Conservation (phyloP, 352 stramenopile species). For the Phytophthora pluvialis region DNA sequence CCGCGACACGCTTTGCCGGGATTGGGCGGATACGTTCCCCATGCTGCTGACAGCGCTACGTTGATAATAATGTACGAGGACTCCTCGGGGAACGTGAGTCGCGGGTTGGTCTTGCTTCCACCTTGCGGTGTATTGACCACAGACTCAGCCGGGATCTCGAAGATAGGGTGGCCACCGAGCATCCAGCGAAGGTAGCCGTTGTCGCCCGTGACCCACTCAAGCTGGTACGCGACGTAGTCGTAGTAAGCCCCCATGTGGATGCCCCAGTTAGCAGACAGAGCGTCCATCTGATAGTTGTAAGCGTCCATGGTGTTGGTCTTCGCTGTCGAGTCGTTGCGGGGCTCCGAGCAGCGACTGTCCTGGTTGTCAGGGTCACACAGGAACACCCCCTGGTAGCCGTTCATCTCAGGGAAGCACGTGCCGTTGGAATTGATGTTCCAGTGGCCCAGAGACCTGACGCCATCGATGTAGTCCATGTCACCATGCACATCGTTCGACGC, state of each 20-base stretch:
- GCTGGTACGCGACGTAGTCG: slow-evolving; percentile 61
- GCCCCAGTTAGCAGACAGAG: slow-evolving; percentile 71
- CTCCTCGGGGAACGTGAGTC: slow-evolving; percentile 80
- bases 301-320: slow-evolving; percentile 65
- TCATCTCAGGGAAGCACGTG: slow-evolving; percentile 66
- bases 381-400: slow-evolving; percentile 69
- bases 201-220: slow-evolving; percentile 77
- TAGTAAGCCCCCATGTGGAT: slow-evolving; percentile 74
- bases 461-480: slow-evolving; percentile 64
- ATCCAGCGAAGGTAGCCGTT: slow-evolving; percentile 76
- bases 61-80: slow-evolving; percentile 96
- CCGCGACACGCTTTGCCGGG: slow-evolving; percentile 58
- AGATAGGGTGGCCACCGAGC: slow-evolving; percentile 64
- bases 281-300: slow-evolving; percentile 82
- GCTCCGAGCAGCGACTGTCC: slow-evolving; percentile 49
- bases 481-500: slow-evolving; percentile 58
- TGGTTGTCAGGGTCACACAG: slow-evolving; percentile 71
- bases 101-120: slow-evolving; percentile 50
- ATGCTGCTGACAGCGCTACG: slow-evolving; percentile 90
- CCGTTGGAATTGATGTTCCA: slow-evolving; percentile 79
- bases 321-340: slow-evolving; percentile 51
- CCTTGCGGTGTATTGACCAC: slow-evolving; percentile 57
- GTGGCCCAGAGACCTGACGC: slow-evolving; percentile 36
- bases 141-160: slow-evolving; percentile 67
- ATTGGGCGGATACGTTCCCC: slow-evolving; percentile 76